A percentile compares a stretch with the other conserved stretches of the same genome.
These are phyloP conservation scores for Camellia sinensis DNA, from an alignment of 148 eudicot species.

Conservation along the genomic window DNA sequence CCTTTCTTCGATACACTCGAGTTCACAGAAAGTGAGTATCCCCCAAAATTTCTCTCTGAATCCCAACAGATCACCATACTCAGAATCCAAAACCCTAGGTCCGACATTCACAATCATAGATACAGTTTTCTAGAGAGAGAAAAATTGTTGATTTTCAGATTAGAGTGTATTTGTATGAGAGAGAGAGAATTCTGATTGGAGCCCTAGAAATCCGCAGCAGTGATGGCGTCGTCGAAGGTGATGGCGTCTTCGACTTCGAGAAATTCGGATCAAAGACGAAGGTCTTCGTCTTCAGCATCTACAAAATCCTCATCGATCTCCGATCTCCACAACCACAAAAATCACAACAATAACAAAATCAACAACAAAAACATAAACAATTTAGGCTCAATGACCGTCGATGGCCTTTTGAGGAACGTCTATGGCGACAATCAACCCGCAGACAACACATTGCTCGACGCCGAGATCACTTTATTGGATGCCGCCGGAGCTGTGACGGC, in stretches of 20 bases:
- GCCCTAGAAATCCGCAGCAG: conserved; percentile 13
- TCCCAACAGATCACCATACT: neutral
- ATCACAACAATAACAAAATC: neutral
- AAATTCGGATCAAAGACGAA: conserved; percentile 44
- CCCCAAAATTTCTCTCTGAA: neutral
- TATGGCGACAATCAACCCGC: conserved; percentile 16
- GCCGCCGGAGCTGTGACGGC: conserved; percentile 59
- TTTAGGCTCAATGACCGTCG: conserved; percentile 26
- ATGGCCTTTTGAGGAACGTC: conserved; percentile 24
- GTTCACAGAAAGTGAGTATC: too few relatives aligned
- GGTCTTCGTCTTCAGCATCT: conserved; percentile 14
- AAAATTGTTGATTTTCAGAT: too few relatives aligned
- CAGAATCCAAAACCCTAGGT: neutral
- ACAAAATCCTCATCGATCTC: conserved; percentile 26
- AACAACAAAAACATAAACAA: neutral
- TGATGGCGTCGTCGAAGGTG: conserved; percentile 62
- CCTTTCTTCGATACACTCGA: neutral
- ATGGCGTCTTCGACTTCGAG: conserved; percentile 39
- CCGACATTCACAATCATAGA: neutral
- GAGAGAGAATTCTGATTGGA: neutral
- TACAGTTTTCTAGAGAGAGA: neutral
- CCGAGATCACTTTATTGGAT: conserved; percentile 51
- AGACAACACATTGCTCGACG: conserved; percentile 24
- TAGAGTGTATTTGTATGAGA: neutral
- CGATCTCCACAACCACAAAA: conserved; percentile 20